Evolutionary conservation across 306 rosid species (phyloP).

Genomic region (Malus sylvestris): DNA sequence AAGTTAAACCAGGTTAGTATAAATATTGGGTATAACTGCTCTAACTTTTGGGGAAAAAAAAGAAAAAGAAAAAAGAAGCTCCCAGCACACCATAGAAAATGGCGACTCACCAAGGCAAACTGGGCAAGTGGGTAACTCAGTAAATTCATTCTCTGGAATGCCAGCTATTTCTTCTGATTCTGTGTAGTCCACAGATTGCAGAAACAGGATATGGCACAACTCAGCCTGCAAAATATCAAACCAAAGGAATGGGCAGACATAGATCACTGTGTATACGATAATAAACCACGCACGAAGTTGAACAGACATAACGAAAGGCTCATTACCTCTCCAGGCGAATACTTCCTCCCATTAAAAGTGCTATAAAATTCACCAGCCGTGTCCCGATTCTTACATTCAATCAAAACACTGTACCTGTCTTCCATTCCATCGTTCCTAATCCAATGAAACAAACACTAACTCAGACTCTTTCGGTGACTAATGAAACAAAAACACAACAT

Average conservation of each 20-base stretch:
- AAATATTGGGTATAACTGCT: conserved; percentile 5
- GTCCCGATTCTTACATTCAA: conserved; percentile 39
- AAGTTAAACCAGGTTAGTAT: not conserved
- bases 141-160: conserved; percentile 63
- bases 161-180: conserved; percentile 69
- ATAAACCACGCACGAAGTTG: not conserved
- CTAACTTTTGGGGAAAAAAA: not conserved
- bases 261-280: not conserved
- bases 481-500: not conserved
- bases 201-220: conserved; percentile 71
- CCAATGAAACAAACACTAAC: conserved; percentile 1
- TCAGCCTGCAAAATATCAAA: conserved; percentile 52
- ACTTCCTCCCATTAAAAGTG: conserved; percentile 63
- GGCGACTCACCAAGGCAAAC: conserved; percentile 84
- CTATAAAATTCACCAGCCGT: conserved; percentile 47
- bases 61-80: not conserved
- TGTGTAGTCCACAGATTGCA: conserved; percentile 72
- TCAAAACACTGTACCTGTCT: conserved; percentile 77
- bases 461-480: not conserved
- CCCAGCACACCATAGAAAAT: not conserved
- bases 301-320: not conserved
- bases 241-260: not conserved
- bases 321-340: conserved; percentile 69
- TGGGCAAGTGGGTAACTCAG: conserved; percentile 87
- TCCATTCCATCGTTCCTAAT: conserved; percentile 78